phyloP scores from a whole-genome alignment of 805 yeast genomes.

The Metschnikowia santaceciliae region DNA sequence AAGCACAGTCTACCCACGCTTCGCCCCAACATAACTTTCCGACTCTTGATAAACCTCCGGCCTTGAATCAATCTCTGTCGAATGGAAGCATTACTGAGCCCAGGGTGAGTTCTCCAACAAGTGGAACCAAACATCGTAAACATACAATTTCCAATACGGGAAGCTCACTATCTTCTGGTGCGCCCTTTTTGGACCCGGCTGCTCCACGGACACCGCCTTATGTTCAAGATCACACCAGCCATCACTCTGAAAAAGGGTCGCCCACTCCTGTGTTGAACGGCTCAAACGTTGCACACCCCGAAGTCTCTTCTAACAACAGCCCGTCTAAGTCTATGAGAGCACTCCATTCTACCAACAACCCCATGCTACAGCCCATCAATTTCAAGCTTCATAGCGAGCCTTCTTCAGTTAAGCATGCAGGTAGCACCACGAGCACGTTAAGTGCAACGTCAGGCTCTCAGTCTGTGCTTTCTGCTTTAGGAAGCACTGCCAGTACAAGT shows the following conservation, averaged over 20 bases:
- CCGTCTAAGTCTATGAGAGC: slow-evolving; percentile 50
- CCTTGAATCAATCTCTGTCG: slow-evolving; percentile 41
- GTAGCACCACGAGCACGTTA: neutral
- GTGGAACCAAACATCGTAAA: slow-evolving; percentile 28
- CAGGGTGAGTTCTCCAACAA: slow-evolving; percentile 21
- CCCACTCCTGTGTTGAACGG: slow-evolving; percentile 23
- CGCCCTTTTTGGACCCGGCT: slow-evolving; percentile 6
- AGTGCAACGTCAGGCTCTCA: slow-evolving; percentile 1
- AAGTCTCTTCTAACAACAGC: slow-evolving; percentile 24
- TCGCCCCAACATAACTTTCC: slow-evolving; percentile 13
- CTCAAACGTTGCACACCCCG: slow-evolving; percentile 8
- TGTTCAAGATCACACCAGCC: slow-evolving; percentile 1
- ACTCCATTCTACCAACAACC: slow-evolving; percentile 40
- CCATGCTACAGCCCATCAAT: slow-evolving; percentile 54
- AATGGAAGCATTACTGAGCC: slow-evolving; percentile 39
- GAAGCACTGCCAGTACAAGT: neutral
- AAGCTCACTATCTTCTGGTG: slow-evolving; percentile 10
- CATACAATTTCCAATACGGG: slow-evolving; percentile 38
- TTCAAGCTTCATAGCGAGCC: slow-evolving; percentile 27
- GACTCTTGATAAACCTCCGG: slow-evolving; percentile 37
- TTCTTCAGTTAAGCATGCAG: neutral
- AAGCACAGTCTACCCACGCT: neutral
- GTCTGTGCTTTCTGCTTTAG: slow-evolving; percentile 10
- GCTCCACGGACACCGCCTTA: slow-evolving; percentile 17
- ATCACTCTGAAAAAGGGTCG: slow-evolving; percentile 20